Percentiles rank a stretch among this genome's conserved stretches.
Conservation (phyloP, 2,329 filamentous ascomycete genomes). For the Penicillium sp. region DNA sequence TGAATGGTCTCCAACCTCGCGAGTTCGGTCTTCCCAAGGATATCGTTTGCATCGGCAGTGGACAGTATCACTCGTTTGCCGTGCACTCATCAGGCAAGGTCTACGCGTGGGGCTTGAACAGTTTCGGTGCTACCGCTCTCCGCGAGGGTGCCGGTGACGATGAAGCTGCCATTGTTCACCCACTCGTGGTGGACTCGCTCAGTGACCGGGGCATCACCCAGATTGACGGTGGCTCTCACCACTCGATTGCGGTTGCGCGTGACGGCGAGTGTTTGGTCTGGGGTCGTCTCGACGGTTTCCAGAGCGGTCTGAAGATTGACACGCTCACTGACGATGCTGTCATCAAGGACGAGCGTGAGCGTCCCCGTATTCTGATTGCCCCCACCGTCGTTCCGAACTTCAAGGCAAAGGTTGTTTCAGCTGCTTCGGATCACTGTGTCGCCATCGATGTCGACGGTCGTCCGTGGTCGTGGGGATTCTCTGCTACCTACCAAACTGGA, state of each 20-base stretch:
- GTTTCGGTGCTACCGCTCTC: slow-evolving; percentile 78
- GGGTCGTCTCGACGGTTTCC: slow-evolving; percentile 62
- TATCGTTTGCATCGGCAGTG: slow-evolving; percentile 66
- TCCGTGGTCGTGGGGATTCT: slow-evolving; percentile 80
- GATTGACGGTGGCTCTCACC: slow-evolving; percentile 74
- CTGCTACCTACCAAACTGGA: slow-evolving; percentile 77
- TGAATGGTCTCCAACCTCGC: slow-evolving; percentile 57
- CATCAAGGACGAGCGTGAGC: slow-evolving; percentile 64
- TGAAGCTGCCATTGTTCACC: slow-evolving; percentile 71
- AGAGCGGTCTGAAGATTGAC: slow-evolving; percentile 61
- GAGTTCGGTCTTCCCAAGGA: slow-evolving; percentile 60
- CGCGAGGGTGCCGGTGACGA: slow-evolving; percentile 65
- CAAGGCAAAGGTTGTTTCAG: slow-evolving; percentile 59
- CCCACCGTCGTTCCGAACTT: slow-evolving; percentile 65
- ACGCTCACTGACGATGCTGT: slow-evolving; percentile 60
- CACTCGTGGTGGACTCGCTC: slow-evolving; percentile 67
- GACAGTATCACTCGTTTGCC: slow-evolving; percentile 81
- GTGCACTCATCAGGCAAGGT: slow-evolving; percentile 69
- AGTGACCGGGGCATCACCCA: slow-evolving; percentile 64
- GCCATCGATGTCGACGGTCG: slow-evolving; percentile 69
- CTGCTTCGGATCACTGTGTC: slow-evolving; percentile 73
- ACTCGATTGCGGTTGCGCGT: slow-evolving; percentile 63
- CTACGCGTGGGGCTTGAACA: slow-evolving; percentile 84
- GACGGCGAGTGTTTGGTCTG: slow-evolving; percentile 60
- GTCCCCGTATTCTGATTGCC: slow-evolving; percentile 70